phyloP scores from a whole-genome alignment of 192 early-diverging fungal species.

The Chytriomyces confervae region DNA sequence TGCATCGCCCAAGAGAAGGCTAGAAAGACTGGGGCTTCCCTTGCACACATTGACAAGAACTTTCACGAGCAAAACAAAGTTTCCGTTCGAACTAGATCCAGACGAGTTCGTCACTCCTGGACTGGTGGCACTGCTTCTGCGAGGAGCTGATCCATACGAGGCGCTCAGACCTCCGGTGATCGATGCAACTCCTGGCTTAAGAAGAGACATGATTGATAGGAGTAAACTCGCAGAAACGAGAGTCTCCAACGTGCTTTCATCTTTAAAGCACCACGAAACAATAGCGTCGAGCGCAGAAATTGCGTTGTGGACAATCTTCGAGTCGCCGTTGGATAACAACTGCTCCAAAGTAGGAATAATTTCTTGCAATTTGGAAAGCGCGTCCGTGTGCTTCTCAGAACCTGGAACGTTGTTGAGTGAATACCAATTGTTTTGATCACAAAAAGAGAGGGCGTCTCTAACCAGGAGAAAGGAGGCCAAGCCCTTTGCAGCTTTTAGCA shows the following conservation, averaged over 20 bases:
- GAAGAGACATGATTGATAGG: slow-evolving; percentile 51
- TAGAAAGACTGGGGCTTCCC: slow-evolving; percentile 13
- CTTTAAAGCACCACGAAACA: slow-evolving; percentile 63
- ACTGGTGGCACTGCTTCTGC: not conserved
- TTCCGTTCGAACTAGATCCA: not conserved
- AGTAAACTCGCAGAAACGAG: slow-evolving; percentile 65
- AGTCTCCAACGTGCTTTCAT: slow-evolving; percentile 60
- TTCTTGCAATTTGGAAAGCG: slow-evolving; percentile 66
- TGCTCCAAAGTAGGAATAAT: slow-evolving; percentile 75
- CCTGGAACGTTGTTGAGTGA: too few relatives aligned
- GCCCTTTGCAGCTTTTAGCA: slow-evolving; percentile 50
- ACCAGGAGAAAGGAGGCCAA: slow-evolving; percentile 31
- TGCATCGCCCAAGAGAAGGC: not conserved
- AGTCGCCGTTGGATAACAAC: slow-evolving; percentile 72
- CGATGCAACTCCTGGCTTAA: not conserved
- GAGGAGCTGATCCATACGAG: not conserved
- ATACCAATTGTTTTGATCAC: not conserved
- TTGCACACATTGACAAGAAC: slow-evolving; percentile 27
- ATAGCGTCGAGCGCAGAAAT: slow-evolving; percentile 70
- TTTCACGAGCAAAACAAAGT: slow-evolving; percentile 10
- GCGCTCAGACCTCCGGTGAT: not conserved
- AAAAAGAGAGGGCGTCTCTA: not conserved
- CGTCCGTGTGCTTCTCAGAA: slow-evolving; percentile 42
- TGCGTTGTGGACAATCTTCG: slow-evolving; percentile 73
- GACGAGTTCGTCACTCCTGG: not conserved